A percentile compares a stretch with the other conserved stretches of the same genome.
These are phyloP conservation scores for Trichoderma sp. DNA, from an alignment of 2,329 filamentous ascomycete genomes.

Conservation along the genomic window DNA sequence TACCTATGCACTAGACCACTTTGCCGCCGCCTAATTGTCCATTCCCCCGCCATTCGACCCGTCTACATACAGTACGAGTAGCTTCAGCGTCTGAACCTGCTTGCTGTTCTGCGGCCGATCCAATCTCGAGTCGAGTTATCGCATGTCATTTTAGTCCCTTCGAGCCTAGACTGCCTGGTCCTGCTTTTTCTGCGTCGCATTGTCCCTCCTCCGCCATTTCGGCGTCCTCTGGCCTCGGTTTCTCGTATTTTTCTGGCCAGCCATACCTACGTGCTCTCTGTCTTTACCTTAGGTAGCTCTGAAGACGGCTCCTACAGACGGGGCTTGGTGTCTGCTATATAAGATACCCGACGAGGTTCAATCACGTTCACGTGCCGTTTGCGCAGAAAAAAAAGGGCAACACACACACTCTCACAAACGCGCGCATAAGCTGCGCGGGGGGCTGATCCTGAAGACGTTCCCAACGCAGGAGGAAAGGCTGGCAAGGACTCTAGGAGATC, in stretches of 20 bases:
- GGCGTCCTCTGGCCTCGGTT: constrained; percentile 13
- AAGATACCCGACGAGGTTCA: constrained; percentile 16
- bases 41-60: constrained; percentile 20
- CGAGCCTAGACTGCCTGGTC: constrained; percentile 8
- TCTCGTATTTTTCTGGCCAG: constrained; percentile 1
- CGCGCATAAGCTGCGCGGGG: constrained; percentile 19
- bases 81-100: neutral
- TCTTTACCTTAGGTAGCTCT: neutral
- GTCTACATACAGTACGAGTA: constrained; percentile 20
- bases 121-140: constrained; percentile 12
- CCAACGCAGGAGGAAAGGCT: constrained; percentile 5
- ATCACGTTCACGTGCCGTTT: constrained; percentile 18
- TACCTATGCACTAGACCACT: constrained; percentile 20
- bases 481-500: neutral
- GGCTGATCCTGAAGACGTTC: neutral
- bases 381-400: constrained; percentile 7
- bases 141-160: constrained; percentile 5
- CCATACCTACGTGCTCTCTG: neutral
- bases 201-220: constrained; percentile 12
- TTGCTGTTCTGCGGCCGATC: constrained; percentile 3
- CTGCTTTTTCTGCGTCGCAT: constrained; percentile 14
- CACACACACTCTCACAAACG: constrained; percentile 1
- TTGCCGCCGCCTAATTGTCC: constrained; percentile 23
- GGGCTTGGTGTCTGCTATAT: neutral
- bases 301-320: constrained; percentile 16